Base-by-base conservation (phyloP, 176 grass and related monocot genomes). In the Guadua angustifolia region DNA sequence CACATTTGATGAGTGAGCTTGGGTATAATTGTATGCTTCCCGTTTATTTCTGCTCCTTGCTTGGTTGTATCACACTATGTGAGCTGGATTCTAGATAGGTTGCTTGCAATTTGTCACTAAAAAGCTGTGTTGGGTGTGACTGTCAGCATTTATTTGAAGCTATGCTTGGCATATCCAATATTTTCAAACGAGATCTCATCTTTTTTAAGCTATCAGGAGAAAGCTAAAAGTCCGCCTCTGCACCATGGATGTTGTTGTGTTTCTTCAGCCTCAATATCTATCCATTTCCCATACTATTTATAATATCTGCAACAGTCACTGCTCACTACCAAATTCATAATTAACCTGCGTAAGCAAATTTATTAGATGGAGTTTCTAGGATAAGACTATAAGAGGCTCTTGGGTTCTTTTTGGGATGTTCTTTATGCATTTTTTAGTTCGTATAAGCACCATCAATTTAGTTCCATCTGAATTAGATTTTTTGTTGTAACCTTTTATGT, bases 401-500 rank as follows among this genome's bases (percentile, higher is more conserved):
- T 45, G 38, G 50, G 66, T 24, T 60, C 12, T 13, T 80, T 58
- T 32, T 39, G 69, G 52, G 56, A 29, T 55, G 75, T 43, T 66
- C 83, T 84, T 65, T 49, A 50, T 64, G 51, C 40, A 78, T 69
- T 26, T 35, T 19, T 35, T 9, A 82, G 71, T 79, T 83, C 21
- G 24, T 77, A 26, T 43, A 24, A 53, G 40, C 3, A 18, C 16
- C 46, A 38, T 56, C 26, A 46, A 73, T n/a, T 58, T 63, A 55
- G 42, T 68, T 5, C 14, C 76, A 62, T 16, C 72, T 26, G 5
- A n/a, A 79, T 74, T 47, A 29, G 22, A 18, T 15, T 18, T 78
- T 56, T 51, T 32, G 55, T 49, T 80, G 39, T 56, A 69, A 69
- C 42, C 38, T 45, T 83, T 80, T 77, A 21, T 82, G 73, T 78